Base-by-base conservation (phyloP, 176 grass and related monocot species). In the Rhynchospora tenuis region DNA sequence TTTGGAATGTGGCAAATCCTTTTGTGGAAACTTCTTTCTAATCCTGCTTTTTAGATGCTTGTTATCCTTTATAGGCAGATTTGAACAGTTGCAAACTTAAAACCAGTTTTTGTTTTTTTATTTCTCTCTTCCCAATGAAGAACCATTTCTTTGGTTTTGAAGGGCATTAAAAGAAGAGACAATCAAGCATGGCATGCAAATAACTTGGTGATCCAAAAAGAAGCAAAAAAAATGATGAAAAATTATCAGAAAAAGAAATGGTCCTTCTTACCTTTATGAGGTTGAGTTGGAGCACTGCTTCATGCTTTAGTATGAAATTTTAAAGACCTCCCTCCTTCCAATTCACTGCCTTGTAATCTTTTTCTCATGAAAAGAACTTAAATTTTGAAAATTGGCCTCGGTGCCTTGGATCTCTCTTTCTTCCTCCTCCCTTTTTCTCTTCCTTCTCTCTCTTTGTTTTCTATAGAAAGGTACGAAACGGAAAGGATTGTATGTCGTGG, bases 141-240 rank as follows among this genome's bases (percentile, higher is more conserved):
- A 16, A 44, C 43, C 46, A 63, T 75, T 54, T 75, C 60, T 81
- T 44, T 57, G 2, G 16, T 72, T 73, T 26, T 64, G 52, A 4
- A 68, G 9, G 24, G 66, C 62, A 84, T 66, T 68, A 71, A 81
- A 72, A 76, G 73, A 86, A 89, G 83, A 65, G 63, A 82, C 51
- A n/a, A 89, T 51, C 64, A 81, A 64, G 81, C 81, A 84, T 84
- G 72, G 61, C 50, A 84, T 62, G 56, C 62, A 63, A 79, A 81
- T 50, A 73, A 72, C 44, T 82, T 11, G 75, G 76, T 80, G 70
- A 52, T 85, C 6, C 54, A 47, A 64, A 3, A 70, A 64, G 67
- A 80, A 80, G 78, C 33, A 62, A 80, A 80, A 59, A 22, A 33
- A 82, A 64, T 65, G 45, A 65, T 65, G 59, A 64, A 67, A 64